Evolutionary conservation across 2,329 filamentous ascomycete species (phyloP).

Genomic region (Aspergillus uvarum): DNA sequence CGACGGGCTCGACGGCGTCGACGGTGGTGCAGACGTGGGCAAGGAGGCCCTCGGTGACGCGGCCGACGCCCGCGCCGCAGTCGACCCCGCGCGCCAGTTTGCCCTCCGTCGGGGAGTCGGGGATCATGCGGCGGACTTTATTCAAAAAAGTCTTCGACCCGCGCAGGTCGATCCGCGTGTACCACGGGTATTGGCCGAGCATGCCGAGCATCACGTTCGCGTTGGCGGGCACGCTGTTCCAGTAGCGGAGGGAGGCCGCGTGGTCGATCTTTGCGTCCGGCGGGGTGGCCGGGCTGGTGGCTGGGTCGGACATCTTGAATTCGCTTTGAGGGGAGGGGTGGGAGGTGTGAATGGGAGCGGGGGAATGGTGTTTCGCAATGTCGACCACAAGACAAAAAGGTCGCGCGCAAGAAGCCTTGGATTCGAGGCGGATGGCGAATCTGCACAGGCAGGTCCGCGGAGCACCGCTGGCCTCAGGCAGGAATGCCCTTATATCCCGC

Average conservation of each 20-base stretch:
- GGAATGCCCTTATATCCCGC: not conserved
- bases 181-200: conserved; percentile 70
- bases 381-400: too few species aligned
- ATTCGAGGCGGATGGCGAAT: too few species aligned
- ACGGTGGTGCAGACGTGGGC: conserved; percentile 66
- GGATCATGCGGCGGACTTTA: conserved; percentile 53
- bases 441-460: not conserved
- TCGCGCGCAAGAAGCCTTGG: not conserved
- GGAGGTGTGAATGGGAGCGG: too few species aligned
- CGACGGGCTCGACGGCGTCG: conserved; percentile 82
- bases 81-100: conserved; percentile 50
- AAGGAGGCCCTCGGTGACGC: conserved; percentile 78
- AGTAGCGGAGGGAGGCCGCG: conserved; percentile 38
- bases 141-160: conserved; percentile 67
- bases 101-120: conserved; percentile 13
- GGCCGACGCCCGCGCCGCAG: conserved; percentile 72
- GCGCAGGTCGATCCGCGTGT: conserved; percentile 68
- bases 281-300: not conserved
- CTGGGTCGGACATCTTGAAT: not conserved
- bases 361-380: too few species aligned
- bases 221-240: conserved; percentile 37
- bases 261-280: conserved; percentile 32
- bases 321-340: not conserved
- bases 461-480: not conserved
- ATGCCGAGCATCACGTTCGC: conserved; percentile 53